Base-by-base conservation (phyloP, 306 rosid genomes). In the Amphicarpaea edgeworthii region DNA sequence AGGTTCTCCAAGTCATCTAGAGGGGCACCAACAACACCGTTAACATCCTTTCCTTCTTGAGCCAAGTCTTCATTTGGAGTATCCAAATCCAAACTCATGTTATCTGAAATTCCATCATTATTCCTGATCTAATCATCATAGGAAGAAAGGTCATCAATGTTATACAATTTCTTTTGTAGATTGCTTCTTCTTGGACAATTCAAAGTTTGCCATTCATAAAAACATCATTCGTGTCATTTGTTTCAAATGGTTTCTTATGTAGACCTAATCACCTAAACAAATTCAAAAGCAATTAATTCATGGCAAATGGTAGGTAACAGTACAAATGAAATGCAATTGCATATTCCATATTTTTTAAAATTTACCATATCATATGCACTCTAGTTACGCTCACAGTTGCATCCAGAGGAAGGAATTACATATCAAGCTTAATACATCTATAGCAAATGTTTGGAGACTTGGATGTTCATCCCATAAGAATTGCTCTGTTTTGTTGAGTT, bases 191-290 rank as follows among this genome's bases (percentile, higher is more conserved):
- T n/a, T 37, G 49, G 30, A 11, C 49, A 63, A 63, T 37, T 63
- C 7, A 16, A 40, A 16, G 21, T 37, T 38, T 23, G 49, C 28
- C 53, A 42, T 66, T 66, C 38, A 42, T 28, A 23, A 42, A 66
- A 66, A 12, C 55, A 42, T 42, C 53, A 21, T 21, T 6, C 54
- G 42, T 12, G 28, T 66, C 40, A 41, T 64, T 41, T 42, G 14
- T 20, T 21, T 42, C 12, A 12, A 12, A 6, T 19, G 4, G 37
- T 30, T 62, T 62, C 3, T 32, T 19, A 14, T 4, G 17, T 38
- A 50, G 23, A 24, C 57, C 57, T 67, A 45, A 67, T 14, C 23
- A 24, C 57, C 57, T 67, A 45, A 67, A 24, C 14, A 15, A 67
- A 67, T 45, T 24, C 72, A 23, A 45, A 66, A 43, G 14, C 49